Evolutionary conservation across 2,329 filamentous ascomycete species (phyloP).

Genomic region (Pseudonectria foliicola): DNA sequence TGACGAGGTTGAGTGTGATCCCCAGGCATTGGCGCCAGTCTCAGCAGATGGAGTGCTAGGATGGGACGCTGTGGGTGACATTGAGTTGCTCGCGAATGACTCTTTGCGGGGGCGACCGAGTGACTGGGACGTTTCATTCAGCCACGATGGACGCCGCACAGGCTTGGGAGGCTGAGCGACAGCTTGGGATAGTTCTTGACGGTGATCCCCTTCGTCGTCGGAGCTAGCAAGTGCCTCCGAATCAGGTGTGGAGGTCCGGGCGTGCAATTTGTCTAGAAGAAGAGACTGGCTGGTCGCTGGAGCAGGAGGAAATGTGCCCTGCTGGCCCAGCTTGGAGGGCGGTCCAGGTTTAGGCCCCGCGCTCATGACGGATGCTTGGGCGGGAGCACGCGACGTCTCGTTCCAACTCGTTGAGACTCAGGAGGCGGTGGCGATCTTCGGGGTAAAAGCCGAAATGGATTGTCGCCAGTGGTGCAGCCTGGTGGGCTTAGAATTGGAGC

Average conservation of each 20-base stretch:
- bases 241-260: conserved; percentile 81
- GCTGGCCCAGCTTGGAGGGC: conserved; percentile 43
- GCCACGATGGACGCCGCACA: conserved; percentile 70
- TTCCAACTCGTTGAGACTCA: conserved; percentile 4
- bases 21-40: conserved; percentile 44
- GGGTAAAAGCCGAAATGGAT: no score
- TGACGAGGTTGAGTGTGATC: conserved; percentile 42
- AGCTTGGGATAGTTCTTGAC: conserved; percentile 45
- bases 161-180: conserved; percentile 50
- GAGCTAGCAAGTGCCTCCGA: conserved; percentile 91
- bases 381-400: conserved; percentile 4
- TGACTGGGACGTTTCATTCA: conserved; percentile 70
- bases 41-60: conserved; percentile 74
- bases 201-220: conserved; percentile 78
- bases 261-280: conserved; percentile 67
- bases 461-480: no score
- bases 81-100: conserved; percentile 68
- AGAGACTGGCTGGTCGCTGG: conserved; percentile 55
- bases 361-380: conserved; percentile 38
- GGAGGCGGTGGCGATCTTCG: no score
- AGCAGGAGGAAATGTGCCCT: conserved; percentile 34
- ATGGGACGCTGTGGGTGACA: conserved; percentile 74
- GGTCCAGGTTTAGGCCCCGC: conserved; percentile 43
- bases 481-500: no score
- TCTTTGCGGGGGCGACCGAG: conserved; percentile 61